Base-by-base conservation (phyloP, 2,329 filamentous ascomycete genomes). In the Xylaria sp. region DNA sequence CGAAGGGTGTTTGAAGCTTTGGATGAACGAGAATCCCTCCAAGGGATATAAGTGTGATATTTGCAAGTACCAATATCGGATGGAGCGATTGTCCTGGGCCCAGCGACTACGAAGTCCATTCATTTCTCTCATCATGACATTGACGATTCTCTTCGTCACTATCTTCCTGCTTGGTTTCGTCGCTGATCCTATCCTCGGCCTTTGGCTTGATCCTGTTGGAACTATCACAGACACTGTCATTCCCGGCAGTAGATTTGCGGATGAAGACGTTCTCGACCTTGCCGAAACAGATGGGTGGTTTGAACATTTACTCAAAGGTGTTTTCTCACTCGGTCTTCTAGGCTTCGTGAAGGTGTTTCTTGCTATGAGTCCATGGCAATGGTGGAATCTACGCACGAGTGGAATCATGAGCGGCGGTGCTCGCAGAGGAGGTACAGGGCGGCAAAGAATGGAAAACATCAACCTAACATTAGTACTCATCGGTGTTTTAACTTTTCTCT, bases 21-120 rank as follows among this genome's bases (percentile, higher is more conserved):
- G 93, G 92, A 87, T 95, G 68, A 84, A 89, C 65, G 85, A 91
- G 71, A 83, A 80, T 31, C 85, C 90, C 58, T 92, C 93, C 69
- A 96, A 88, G 69, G 96, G 88, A 74, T 97, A 90, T 86, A 85
- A 91, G 71, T 98, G 94, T 72, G 91, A 91, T 19, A 97, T 92
- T 0, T 98, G 94, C 77, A 83, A 87, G 33, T 97, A 95, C 77
- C 83, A 85, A 68, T 98, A 97, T 77, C 85, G 87, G 35, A 82
- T 97, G 62, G 86, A 90, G 65, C 87, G 93, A 51, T 81, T 98
- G 71, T 87, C 83, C 29, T 95, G 88, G 88, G 89, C 88, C 23
- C 84, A 85, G 29, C 87, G 87, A 77, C 80, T 93, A 52, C 86
- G 85, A 72, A 91, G 87, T 78, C 83, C 83, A 67, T 75, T 84